Percentiles rank a stretch among this genome's conserved stretches.
phyloP scores from a whole-genome alignment of 2,329 filamentous ascomycete genomes.

The Lachnellula arida region DNA sequence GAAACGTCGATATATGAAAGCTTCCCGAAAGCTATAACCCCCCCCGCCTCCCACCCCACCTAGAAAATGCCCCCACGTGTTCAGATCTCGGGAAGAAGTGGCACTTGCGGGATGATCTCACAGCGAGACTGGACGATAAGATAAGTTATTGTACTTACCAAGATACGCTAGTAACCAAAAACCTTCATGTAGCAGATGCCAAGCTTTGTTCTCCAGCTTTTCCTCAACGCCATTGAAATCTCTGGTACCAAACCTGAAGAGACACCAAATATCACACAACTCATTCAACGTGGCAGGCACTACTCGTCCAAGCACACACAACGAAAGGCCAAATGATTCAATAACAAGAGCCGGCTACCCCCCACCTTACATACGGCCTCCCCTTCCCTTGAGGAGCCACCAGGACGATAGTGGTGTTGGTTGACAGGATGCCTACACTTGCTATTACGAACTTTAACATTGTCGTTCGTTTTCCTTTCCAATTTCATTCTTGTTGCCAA shows the following conservation, averaged over 20 bases:
- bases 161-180: too few relatives aligned
- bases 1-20: too few relatives aligned
- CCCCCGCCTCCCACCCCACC: too few relatives aligned
- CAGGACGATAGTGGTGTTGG: conserved; percentile 39
- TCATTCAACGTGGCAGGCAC: conserved; percentile 16
- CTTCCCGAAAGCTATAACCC: too few relatives aligned
- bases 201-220: too few relatives aligned
- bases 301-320: not conserved
- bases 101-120: not conserved
- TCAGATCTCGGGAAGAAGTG: not conserved
- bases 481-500: not conserved
- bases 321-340: conserved; percentile 36
- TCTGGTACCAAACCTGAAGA: too few relatives aligned
- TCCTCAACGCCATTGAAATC: not conserved
- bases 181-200: too few relatives aligned
- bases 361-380: conserved; percentile 28
- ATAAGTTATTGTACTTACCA: not conserved
- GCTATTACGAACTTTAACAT: conserved; percentile 49
- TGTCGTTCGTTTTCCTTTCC: conserved; percentile 28
- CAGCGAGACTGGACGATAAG: not conserved
- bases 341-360: conserved; percentile 36
- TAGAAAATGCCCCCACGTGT: too few relatives aligned
- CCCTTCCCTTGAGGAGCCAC: conserved; percentile 31
- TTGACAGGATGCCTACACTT: conserved; percentile 41
- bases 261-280: not conserved